Conservation (phyloP, 108 stramenopile genomes). For the Stephanodiscus minutulus region DNA sequence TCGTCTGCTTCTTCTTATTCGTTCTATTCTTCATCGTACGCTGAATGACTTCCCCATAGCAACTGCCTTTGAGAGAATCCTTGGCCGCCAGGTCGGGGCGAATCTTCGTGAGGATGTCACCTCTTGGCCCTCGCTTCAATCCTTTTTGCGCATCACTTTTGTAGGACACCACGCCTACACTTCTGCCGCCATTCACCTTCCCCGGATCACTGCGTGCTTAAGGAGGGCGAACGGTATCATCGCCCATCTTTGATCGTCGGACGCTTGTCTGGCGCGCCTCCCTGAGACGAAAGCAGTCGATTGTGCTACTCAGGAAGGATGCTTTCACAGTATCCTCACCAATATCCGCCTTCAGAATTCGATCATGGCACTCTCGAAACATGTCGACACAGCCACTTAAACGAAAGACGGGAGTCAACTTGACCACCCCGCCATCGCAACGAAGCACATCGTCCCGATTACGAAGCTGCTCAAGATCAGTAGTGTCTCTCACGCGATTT, state of each 20-base stretch:
- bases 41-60: constrained; percentile 23
- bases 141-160: constrained; percentile 1
- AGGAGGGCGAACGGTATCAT: constrained; percentile 14
- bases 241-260: constrained; percentile 19
- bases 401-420: constrained; percentile 44
- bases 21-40: constrained; percentile 44
- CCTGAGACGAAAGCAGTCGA: constrained; percentile 43
- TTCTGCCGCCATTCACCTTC: constrained; percentile 21
- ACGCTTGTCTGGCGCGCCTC: constrained; percentile 39
- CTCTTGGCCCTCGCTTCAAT: constrained; percentile 27
- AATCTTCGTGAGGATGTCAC: constrained; percentile 20
- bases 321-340: constrained; percentile 4
- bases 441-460: constrained; percentile 14
- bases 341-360: constrained; percentile 24
- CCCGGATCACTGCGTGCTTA: constrained; percentile 32
- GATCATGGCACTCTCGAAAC: constrained; percentile 45
- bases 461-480: constrained; percentile 27
- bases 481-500: constrained; percentile 28
- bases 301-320: constrained; percentile 43
- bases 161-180: constrained; percentile 29
- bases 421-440: constrained; percentile 48
- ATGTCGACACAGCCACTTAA: constrained; percentile 39
- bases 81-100: constrained; percentile 36
- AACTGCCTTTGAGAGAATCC: constrained; percentile 20
- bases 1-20: constrained; percentile 50